Conservation (phyloP, 306 rosid species). For the Castanea mollissima region DNA sequence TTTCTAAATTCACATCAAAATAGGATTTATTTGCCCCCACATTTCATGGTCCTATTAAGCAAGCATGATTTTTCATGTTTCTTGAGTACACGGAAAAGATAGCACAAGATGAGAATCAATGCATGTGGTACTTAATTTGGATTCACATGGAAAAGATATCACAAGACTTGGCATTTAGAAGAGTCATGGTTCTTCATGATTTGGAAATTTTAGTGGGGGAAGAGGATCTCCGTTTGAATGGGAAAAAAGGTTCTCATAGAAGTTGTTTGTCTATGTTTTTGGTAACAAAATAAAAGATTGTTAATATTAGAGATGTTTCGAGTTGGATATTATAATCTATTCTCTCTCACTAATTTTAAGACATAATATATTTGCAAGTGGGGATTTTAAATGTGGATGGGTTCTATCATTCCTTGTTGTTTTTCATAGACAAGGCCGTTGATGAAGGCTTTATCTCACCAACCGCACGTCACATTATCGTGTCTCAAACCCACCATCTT, state of each 20-base stretch:
- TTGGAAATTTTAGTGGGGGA: slow-evolving; percentile 1
- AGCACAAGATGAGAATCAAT: too few relatives aligned
- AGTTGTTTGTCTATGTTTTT: neutral
- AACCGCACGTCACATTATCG: slow-evolving; percentile 92
- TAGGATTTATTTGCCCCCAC: slow-evolving; percentile 19
- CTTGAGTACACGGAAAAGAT: slow-evolving; percentile 14
- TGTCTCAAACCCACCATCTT: slow-evolving; percentile 32
- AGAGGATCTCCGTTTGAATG: slow-evolving; percentile 60
- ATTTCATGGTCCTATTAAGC: slow-evolving; percentile 19
- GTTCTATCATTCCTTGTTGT: slow-evolving; percentile 81
- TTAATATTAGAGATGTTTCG: neutral
- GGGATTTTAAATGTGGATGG: slow-evolving; percentile 98
- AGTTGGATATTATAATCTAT: slow-evolving; percentile 1
- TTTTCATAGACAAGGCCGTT: slow-evolving; percentile 90
- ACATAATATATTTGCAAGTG: slow-evolving; percentile 53
- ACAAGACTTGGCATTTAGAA: too few relatives aligned
- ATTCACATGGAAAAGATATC: too few relatives aligned
- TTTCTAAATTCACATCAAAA: neutral
- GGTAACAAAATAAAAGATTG: neutral
- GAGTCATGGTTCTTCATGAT: slow-evolving; percentile 4
- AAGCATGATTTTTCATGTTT: slow-evolving; percentile 29
- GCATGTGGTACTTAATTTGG: too few relatives aligned
- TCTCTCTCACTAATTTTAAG: neutral
- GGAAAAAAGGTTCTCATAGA: slow-evolving; percentile 47
- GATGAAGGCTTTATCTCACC: slow-evolving; percentile 98